Conservation (phyloP, 495 filamentous ascomycete species). For the Aspergillus nanangensis region DNA sequence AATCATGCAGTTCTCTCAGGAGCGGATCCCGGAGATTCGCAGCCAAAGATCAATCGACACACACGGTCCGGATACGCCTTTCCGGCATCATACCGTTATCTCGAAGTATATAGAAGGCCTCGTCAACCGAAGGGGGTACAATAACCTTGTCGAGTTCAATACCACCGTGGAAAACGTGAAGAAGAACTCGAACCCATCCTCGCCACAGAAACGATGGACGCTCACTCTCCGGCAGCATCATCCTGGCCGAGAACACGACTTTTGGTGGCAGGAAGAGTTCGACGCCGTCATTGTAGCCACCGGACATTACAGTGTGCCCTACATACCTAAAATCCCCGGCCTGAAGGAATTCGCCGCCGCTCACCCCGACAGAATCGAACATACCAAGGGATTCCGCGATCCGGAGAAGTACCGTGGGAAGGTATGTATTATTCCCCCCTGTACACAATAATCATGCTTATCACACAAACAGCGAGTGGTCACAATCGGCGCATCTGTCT, state of each 20-base stretch:
- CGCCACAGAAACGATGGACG: constrained; percentile 26
- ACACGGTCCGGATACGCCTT: constrained; percentile 33
- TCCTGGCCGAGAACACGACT: constrained; percentile 17
- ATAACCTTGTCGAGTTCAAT: constrained; percentile 31
- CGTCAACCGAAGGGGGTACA: constrained; percentile 27
- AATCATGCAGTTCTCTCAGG: constrained; percentile 35
- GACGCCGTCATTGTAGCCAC: constrained; percentile 79
- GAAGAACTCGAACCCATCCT: no score
- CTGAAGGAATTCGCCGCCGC: constrained; percentile 29
- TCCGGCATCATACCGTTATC: constrained; percentile 33
- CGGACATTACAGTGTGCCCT: constrained; percentile 73
- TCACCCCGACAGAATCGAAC: constrained; percentile 31
- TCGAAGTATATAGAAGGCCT: constrained; percentile 35
- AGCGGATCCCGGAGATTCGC: constrained; percentile 26
- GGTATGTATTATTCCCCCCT: constrained; percentile 13
- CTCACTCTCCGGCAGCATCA: constrained; percentile 29
- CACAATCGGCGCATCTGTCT: constrained; percentile 38
- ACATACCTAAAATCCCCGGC: constrained; percentile 56
- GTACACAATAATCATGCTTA: neutral
- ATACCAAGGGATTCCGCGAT: constrained; percentile 37
- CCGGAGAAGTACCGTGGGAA: constrained; percentile 32
- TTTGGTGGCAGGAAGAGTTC: constrained; percentile 41
- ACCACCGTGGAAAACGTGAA: constrained; percentile 37
- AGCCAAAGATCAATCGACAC: constrained; percentile 31
- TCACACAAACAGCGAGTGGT: constrained; percentile 28